A percentile compares a stretch with the other conserved stretches of the same genome.
Evolutionary conservation across 2,329 filamentous ascomycete genomes (phyloP).

Genomic region (Pseudogymnoascus pannorum): DNA sequence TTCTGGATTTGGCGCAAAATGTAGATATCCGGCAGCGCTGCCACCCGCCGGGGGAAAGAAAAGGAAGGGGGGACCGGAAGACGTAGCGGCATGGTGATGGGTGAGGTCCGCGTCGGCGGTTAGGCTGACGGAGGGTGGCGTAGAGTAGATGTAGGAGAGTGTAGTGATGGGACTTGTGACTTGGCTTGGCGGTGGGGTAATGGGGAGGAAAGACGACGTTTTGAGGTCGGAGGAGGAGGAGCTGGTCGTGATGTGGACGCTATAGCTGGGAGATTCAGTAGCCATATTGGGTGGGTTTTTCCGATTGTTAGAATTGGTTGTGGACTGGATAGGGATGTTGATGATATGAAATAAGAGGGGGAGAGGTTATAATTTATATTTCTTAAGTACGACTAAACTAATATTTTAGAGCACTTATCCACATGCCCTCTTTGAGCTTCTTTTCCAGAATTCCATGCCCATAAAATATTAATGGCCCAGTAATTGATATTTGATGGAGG

Average conservation of each 20-base stretch:
- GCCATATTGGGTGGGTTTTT: background rate
- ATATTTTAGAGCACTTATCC: too few relatives aligned
- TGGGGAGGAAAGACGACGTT: constrained; percentile 2
- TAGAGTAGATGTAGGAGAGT: constrained; percentile 16
- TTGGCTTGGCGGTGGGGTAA: constrained; percentile 1
- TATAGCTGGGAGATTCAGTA: background rate
- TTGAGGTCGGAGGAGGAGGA: constrained; percentile 3
- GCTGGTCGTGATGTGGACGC: constrained; percentile 10
- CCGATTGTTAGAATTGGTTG: background rate
- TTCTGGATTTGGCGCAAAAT: constrained; percentile 14
- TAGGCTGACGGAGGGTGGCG: constrained; percentile 11
- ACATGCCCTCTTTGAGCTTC: too few relatives aligned
- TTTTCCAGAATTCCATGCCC: too few relatives aligned
- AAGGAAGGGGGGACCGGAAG: background rate
- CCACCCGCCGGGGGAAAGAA: constrained; percentile 10
- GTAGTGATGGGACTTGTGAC: background rate
- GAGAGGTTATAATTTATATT: too few relatives aligned
- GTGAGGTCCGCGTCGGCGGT: constrained; percentile 11
- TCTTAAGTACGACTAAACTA: too few relatives aligned
- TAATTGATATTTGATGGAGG: too few relatives aligned
- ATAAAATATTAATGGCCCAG: too few relatives aligned
- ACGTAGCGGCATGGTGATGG: constrained; percentile 7
- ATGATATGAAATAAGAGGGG: background rate
- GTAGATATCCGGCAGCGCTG: background rate
- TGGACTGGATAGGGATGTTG: background rate